Conservation (phyloP, 2,329 filamentous ascomycete species). For the Cryphonectria nitschkei region DNA sequence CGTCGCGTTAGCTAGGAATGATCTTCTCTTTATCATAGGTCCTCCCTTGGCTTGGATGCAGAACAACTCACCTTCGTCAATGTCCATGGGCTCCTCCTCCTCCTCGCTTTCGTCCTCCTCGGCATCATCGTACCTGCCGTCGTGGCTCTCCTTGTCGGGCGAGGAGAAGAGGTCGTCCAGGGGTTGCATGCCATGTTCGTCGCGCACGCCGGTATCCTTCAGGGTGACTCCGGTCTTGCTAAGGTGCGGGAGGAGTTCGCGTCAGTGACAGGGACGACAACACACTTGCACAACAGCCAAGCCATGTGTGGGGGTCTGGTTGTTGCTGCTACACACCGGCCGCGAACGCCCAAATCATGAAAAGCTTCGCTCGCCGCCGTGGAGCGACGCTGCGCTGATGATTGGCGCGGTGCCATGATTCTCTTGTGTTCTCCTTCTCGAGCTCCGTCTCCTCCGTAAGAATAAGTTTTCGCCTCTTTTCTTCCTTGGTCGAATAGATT, state of each 20-base stretch:
- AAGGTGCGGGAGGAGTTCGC: conserved; percentile 9
- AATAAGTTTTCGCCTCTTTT: not conserved
- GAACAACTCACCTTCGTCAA: conserved; percentile 42
- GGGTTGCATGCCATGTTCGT: conserved; percentile 90
- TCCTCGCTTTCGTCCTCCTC: conserved; percentile 42
- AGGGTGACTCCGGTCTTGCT: conserved; percentile 91
- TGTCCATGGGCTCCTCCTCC: conserved; percentile 55
- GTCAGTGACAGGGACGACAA: not conserved
- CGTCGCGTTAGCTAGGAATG: not conserved
- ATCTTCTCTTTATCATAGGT: not conserved
- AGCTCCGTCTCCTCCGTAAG: not conserved
- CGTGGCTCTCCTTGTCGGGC: conserved; percentile 60
- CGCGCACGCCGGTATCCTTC: conserved; percentile 76
- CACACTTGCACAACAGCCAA: not conserved
- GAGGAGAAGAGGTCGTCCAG: conserved; percentile 89
- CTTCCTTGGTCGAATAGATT: not conserved
- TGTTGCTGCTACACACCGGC: conserved; percentile 45
- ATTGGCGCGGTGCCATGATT: conserved; percentile 44
- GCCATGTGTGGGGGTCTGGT: not conserved
- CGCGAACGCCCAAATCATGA: conserved; percentile 53
- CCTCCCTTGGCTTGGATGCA: too few species aligned
- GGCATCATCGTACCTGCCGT: conserved; percentile 38
- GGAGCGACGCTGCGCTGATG: conserved; percentile 42
- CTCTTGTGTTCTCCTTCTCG: not conserved
- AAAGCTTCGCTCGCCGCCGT: conserved; percentile 50